A percentile compares a stretch with the other conserved stretches of the same genome.
phyloP scores from a whole-genome alignment of 768 basidiomycete genomes.

The Hericium coralloides region DNA sequence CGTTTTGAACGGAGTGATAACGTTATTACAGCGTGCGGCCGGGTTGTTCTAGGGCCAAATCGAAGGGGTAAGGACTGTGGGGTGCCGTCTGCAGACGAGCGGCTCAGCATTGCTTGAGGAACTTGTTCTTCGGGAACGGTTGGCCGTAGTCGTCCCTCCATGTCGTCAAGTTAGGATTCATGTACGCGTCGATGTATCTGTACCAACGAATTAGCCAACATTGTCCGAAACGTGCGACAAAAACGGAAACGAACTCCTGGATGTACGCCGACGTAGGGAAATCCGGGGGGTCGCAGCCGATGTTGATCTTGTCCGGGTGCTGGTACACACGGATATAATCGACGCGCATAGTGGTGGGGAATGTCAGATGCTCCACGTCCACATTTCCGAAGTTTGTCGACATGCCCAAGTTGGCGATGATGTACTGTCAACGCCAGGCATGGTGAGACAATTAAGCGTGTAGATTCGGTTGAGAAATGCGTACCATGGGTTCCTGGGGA shows the following conservation, averaged over 20 bases:
- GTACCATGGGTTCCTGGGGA: constrained; percentile 35
- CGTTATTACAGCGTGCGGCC: no score
- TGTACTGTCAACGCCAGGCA: constrained; percentile 27
- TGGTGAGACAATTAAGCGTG: not conserved
- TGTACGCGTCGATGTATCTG: constrained; percentile 62
- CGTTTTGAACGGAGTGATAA: no score
- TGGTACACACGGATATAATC: constrained; percentile 84
- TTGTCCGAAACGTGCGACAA: not conserved
- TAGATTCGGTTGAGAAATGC: not conserved
- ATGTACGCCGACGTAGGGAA: constrained; percentile 78
- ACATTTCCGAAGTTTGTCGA: constrained; percentile 50
- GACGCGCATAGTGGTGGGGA: constrained; percentile 54
- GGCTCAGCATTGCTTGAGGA: constrained; percentile 32
- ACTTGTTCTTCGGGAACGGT: constrained; percentile 42
- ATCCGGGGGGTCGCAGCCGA: constrained; percentile 61
- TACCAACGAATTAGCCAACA: not conserved
- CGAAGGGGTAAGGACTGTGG: not conserved
- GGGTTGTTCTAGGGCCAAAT: not conserved
- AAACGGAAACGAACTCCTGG: constrained; percentile 37
- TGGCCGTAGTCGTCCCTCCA: constrained; percentile 38
- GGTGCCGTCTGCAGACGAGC: not conserved
- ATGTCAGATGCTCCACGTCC: constrained; percentile 42
- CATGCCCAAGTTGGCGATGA: constrained; percentile 51
- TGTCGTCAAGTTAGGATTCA: constrained; percentile 49
- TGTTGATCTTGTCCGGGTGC: constrained; percentile 34